These are phyloP conservation scores for Groenewaldozyma sp. DNA, from an alignment of 1,139 yeast genomes.

Conservation along the genomic window DNA sequence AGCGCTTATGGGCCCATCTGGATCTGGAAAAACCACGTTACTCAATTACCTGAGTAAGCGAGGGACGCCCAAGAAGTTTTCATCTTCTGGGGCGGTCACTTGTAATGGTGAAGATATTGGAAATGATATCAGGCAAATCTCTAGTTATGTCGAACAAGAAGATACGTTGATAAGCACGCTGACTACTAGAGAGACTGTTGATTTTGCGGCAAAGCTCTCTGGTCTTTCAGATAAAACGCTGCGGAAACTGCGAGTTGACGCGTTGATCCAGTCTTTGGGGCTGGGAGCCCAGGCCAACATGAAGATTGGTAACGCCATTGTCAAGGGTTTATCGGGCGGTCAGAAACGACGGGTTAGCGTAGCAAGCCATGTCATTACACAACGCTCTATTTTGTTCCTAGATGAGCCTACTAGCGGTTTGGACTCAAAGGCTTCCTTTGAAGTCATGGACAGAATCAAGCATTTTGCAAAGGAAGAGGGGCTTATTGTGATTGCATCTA, in stretches of 20 bases:
- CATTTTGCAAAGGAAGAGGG: conserved; percentile 44
- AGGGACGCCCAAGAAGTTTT: conserved; percentile 33
- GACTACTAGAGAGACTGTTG: conserved; percentile 47
- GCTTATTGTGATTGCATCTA: conserved; percentile 31
- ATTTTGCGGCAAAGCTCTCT: conserved; percentile 43
- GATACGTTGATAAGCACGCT: conserved; percentile 45
- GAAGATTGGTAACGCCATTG: conserved; percentile 46
- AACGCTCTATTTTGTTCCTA: conserved; percentile 41
- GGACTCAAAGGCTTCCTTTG: conserved; percentile 27
- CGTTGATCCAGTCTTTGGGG: conserved; percentile 46
- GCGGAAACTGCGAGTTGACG: conserved; percentile 43
- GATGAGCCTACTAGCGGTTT: conserved; percentile 30
- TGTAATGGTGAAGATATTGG: too few relatives aligned
- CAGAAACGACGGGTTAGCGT: conserved; percentile 47
- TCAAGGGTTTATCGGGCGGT: conserved; percentile 46
- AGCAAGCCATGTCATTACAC: conserved; percentile 42
- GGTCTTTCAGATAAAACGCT: conserved; percentile 35
- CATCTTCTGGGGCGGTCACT: conserved; percentile 28
- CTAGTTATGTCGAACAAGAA: conserved; percentile 41
- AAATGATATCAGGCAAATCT: conserved; percentile 4
- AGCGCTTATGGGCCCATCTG: conserved; percentile 79
- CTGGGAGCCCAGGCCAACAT: conserved; percentile 44
- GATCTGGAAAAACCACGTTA: conserved; percentile 79
- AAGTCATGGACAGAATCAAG: conserved; percentile 51
- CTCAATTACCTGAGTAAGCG: conserved; percentile 63